A percentile compares a stretch with the other conserved stretches of the same genome.
Conservation (phyloP, 805 yeast genomes). For the Wickerhamomyces queroliae region DNA sequence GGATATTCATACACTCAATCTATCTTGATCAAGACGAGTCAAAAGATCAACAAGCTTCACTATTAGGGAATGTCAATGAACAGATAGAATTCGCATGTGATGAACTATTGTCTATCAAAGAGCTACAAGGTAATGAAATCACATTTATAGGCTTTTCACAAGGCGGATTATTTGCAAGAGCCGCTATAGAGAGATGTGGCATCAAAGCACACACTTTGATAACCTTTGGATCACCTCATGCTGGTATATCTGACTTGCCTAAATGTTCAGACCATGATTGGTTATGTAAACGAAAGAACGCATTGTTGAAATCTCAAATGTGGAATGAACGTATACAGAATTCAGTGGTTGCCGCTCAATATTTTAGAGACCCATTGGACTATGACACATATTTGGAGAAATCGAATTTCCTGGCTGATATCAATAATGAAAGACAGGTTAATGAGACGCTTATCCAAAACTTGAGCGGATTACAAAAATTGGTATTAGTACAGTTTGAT, state of each 20-base stretch:
- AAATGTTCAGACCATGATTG: slow-evolving; percentile 49
- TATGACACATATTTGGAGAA: slow-evolving; percentile 48
- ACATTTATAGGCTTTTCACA: slow-evolving; percentile 78
- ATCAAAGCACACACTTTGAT: slow-evolving; percentile 44
- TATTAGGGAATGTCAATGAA: slow-evolving; percentile 53
- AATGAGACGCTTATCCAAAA: slow-evolving; percentile 37
- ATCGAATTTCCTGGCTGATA: slow-evolving; percentile 55
- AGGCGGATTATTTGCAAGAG: slow-evolving; percentile 77
- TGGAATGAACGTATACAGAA: slow-evolving; percentile 55
- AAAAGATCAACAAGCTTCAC: slow-evolving; percentile 47
- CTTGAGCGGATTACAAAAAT: slow-evolving; percentile 37
- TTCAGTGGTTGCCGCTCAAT: slow-evolving; percentile 65
- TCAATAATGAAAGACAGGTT: slow-evolving; percentile 53
- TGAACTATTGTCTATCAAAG: slow-evolving; percentile 39
- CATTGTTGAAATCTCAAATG: slow-evolving; percentile 49
- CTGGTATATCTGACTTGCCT: slow-evolving; percentile 69
- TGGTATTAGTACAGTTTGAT: slow-evolving; percentile 55
- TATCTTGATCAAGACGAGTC: slow-evolving; percentile 41
- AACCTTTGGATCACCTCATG: slow-evolving; percentile 80
- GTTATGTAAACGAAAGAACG: slow-evolving; percentile 53
- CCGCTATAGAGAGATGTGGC: slow-evolving; percentile 53
- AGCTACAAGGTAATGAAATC: slow-evolving; percentile 44
- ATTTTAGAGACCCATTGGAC: slow-evolving; percentile 56
- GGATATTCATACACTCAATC: slow-evolving; percentile 46
- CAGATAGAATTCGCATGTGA: slow-evolving; percentile 53